Conservation (phyloP, 352 stramenopile genomes). For the Vaucheria bursata region DNA sequence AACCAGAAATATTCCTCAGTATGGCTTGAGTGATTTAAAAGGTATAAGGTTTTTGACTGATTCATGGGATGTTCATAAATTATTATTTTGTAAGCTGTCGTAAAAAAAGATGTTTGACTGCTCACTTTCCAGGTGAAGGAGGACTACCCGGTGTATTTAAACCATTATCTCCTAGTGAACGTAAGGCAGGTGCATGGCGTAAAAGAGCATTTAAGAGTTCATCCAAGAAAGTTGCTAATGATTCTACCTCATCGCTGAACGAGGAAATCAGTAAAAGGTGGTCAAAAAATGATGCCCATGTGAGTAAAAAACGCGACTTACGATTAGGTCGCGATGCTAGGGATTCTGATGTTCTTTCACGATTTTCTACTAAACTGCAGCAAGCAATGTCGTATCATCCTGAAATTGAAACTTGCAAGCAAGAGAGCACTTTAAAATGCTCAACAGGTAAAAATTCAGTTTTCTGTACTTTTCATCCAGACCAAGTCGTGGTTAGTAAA, state of each 20-base stretch:
- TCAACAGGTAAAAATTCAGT: not conserved
- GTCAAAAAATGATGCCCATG: not conserved
- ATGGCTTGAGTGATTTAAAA: too few species aligned
- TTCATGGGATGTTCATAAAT: too few species aligned
- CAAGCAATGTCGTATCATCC: slow-evolving; percentile 18
- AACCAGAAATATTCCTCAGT: too few species aligned
- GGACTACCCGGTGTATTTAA: not conserved
- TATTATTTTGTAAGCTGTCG: too few species aligned
- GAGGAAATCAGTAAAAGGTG: not conserved
- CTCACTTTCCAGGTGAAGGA: not conserved
- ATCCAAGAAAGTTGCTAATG: slow-evolving; percentile 12
- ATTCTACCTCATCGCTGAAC: not conserved
- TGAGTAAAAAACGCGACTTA: not conserved
- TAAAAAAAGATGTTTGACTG: too few species aligned
- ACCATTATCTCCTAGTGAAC: not conserved
- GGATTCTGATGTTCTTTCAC: slow-evolving; percentile 26
- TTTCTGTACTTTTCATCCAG: too few species aligned
- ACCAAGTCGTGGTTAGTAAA: too few species aligned
- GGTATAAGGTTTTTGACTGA: too few species aligned
- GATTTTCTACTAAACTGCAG: slow-evolving; percentile 37
- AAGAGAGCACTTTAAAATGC: too few species aligned
- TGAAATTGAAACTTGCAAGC: slow-evolving; percentile 10
- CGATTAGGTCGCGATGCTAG: slow-evolving; percentile 26
- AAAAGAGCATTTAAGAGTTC: slow-evolving; percentile 20
- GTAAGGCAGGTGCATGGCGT: slow-evolving; percentile 5